Percentiles rank a stretch among this genome's conserved stretches.
Conservation (phyloP, 345 rosid species). For the Populus davidiana region DNA sequence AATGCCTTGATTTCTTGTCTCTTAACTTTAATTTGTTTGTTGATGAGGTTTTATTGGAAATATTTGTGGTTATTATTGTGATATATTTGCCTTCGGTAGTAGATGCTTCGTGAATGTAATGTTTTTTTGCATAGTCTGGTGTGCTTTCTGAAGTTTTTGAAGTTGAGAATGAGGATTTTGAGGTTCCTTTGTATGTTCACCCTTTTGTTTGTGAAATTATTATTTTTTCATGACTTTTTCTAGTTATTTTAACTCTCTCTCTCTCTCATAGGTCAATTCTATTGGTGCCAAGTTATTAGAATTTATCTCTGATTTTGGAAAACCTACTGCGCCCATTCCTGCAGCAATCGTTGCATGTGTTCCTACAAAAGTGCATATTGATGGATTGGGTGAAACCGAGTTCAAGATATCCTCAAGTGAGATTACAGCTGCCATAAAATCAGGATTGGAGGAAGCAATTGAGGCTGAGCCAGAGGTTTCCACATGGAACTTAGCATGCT, state of each 20-base stretch:
- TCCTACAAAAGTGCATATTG: conserved; percentile 79
- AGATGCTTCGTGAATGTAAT: too few species aligned
- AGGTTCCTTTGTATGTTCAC: background rate
- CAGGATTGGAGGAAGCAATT: conserved; percentile 76
- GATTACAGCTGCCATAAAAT: conserved; percentile 66
- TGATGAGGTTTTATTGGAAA: background rate
- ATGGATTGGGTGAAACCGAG: conserved; percentile 80
- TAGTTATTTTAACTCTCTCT: background rate
- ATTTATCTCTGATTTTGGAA: conserved; percentile 93
- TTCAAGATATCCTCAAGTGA: conserved; percentile 70
- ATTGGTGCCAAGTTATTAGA: conserved; percentile 89
- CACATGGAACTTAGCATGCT: conserved; percentile 17
- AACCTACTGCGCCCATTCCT: conserved; percentile 81
- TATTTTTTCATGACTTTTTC: background rate
- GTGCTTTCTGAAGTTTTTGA: background rate
- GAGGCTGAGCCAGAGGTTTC: conserved; percentile 98
- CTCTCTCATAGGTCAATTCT: conserved; percentile 61
- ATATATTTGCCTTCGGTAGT: too few species aligned
- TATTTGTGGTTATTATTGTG: background rate
- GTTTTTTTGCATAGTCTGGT: background rate
- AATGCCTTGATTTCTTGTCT: background rate
- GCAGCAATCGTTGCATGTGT: conserved; percentile 99
- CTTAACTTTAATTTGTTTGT: background rate
- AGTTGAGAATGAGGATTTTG: background rate
- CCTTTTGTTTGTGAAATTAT: background rate